These are phyloP conservation scores for Boechera divaricarpa DNA, from an alignment of 345 rosid genomes.

Conservation along the genomic window DNA sequence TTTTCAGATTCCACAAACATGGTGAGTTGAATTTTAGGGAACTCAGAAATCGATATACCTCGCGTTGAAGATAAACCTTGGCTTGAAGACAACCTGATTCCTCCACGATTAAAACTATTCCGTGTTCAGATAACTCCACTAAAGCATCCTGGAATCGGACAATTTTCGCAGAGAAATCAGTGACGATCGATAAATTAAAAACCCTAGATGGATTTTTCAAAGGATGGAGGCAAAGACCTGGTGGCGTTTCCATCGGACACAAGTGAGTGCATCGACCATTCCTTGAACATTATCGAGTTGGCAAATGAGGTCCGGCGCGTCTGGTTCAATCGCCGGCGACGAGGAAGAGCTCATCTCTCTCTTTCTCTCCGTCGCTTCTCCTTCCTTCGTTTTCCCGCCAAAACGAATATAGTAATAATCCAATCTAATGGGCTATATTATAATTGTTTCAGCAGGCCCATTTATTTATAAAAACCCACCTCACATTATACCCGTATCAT, in stretches of 20 bases:
- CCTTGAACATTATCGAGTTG: conserved; percentile 83
- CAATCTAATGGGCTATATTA: conserved; percentile 11
- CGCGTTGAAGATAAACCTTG: conserved; percentile 90
- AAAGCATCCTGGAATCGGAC: conserved; percentile 66
- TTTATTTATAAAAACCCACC: not conserved
- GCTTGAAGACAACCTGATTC: conserved; percentile 94
- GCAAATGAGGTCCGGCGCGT: conserved; percentile 73
- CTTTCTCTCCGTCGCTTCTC: conserved; percentile 6
- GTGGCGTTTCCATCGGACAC: conserved; percentile 94
- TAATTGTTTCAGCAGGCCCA: not conserved
- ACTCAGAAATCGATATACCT: conserved; percentile 52
- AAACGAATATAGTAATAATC: not conserved
- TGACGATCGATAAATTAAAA: not conserved
- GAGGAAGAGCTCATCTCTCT: conserved; percentile 75
- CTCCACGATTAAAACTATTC: conserved; percentile 79
- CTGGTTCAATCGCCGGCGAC: conserved; percentile 69
- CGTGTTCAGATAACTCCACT: conserved; percentile 84
- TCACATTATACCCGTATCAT: not conserved
- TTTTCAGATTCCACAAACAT: not conserved
- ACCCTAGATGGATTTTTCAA: not conserved
- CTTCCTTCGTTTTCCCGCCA: conserved; percentile 46
- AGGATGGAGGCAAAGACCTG: conserved; percentile 55
- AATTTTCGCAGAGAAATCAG: not conserved
- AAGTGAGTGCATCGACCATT: conserved; percentile 87
- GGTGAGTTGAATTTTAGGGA: not conserved